Percentiles rank a stretch among this genome's conserved stretches.
phyloP scores from a whole-genome alignment of 768 basidiomycete genomes.

The Xerocomellus amylosporus region DNA sequence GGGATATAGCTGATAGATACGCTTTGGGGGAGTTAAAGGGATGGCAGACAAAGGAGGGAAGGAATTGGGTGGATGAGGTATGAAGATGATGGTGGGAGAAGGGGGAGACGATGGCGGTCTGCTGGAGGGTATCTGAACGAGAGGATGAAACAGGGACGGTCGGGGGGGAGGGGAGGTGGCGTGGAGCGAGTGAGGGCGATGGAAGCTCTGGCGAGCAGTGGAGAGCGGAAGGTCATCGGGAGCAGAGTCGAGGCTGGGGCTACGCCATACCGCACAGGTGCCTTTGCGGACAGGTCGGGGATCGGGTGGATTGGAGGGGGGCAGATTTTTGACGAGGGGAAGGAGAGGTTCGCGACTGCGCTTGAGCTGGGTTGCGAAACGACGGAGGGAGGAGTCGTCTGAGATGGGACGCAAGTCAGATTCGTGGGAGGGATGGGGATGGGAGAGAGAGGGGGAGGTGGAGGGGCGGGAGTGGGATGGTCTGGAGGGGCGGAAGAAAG shows the following conservation, averaged over 20 bases:
- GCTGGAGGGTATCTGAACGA: conserved; percentile 26
- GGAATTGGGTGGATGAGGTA: conserved; percentile 29
- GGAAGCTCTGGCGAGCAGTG: neutral
- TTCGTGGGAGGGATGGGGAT: conserved; percentile 41
- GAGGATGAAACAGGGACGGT: conserved; percentile 21
- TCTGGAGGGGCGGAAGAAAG: conserved; percentile 72
- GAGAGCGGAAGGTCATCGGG: conserved; percentile 28
- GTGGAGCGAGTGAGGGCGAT: conserved; percentile 13
- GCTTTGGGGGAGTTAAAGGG: conserved; percentile 36
- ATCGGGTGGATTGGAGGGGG: neutral
- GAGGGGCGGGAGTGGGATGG: conserved; percentile 50
- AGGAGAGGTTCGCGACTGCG: conserved; percentile 73
- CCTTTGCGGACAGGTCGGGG: conserved; percentile 2
- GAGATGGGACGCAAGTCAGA: conserved; percentile 37
- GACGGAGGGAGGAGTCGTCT: conserved; percentile 24
- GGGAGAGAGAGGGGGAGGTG: conserved; percentile 34
- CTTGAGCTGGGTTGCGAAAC: conserved; percentile 45
- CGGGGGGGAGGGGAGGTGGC: conserved; percentile 6
- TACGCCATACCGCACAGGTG: conserved; percentile 51
- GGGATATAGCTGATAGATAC: conserved; percentile 62
- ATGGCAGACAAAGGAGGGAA: conserved; percentile 35
- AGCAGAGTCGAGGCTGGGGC: conserved; percentile 50
- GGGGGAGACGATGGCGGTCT: conserved; percentile 23
- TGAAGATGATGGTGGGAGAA: conserved; percentile 29
- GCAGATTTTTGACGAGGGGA: conserved; percentile 37